phyloP scores from a whole-genome alignment of 495 filamentous ascomycete species.

The Amniculicola lignicola region DNA sequence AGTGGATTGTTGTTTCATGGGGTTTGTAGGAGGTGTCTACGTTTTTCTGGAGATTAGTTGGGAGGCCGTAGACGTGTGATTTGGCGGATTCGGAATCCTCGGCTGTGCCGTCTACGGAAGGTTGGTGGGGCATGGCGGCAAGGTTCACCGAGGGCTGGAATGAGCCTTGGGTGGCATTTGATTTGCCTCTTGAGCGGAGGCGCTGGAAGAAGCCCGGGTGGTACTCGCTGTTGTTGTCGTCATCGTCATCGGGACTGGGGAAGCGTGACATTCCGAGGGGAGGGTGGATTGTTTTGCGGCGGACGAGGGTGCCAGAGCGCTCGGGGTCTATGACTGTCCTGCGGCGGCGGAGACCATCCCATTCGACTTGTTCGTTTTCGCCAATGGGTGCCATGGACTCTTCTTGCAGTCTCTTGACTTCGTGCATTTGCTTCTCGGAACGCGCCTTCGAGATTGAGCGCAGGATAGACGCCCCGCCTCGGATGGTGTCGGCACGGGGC shows the following conservation, averaged over 20 bases:
- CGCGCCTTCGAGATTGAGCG: slow-evolving; percentile 74
- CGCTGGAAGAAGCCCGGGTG: slow-evolving; percentile 52
- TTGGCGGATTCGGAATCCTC: slow-evolving; percentile 28
- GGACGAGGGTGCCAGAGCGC: slow-evolving; percentile 42
- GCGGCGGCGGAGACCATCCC: slow-evolving; percentile 86
- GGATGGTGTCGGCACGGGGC: slow-evolving; percentile 93
- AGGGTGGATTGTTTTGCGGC: slow-evolving; percentile 61
- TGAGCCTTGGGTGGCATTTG: slow-evolving; percentile 5
- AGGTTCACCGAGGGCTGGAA: slow-evolving; percentile 16
- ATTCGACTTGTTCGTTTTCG: slow-evolving; percentile 79
- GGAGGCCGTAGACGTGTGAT: no score
- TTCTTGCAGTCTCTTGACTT: slow-evolving; percentile 73
- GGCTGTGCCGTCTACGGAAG: slow-evolving; percentile 8
- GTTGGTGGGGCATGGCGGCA: slow-evolving; percentile 1
- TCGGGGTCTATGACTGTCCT: slow-evolving; percentile 60
- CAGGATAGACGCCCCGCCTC: slow-evolving; percentile 86
- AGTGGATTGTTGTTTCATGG: slow-evolving; percentile 46
- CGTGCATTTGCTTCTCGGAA: slow-evolving; percentile 74
- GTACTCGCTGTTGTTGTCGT: slow-evolving; percentile 51
- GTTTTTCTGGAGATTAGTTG: no score
- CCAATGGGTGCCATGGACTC: slow-evolving; percentile 74
- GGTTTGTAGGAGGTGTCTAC: slow-evolving; percentile 55
- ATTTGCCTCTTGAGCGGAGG: slow-evolving; percentile 26
- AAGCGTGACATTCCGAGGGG: slow-evolving; percentile 87
- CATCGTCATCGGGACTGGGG: slow-evolving; percentile 48